Evolutionary conservation across 2,329 filamentous ascomycete species (phyloP).

Genomic region (Furcasterigmium sp.): DNA sequence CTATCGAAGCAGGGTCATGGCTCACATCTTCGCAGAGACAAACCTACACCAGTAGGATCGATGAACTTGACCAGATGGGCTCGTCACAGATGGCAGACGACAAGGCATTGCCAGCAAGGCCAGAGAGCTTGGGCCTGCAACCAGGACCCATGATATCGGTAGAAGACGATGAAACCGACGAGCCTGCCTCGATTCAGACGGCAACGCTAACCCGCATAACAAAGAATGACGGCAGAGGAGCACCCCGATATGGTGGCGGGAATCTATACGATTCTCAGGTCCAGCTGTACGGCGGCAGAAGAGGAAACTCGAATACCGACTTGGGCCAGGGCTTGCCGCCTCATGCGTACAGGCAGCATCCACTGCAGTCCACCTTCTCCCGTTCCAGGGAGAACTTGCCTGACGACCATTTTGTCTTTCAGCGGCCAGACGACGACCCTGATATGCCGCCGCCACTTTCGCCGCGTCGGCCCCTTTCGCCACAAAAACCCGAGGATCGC

Average conservation of each 20-base stretch:
- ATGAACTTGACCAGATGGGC: constrained; percentile 73
- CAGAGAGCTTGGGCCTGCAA: constrained; percentile 52
- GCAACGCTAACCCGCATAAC: constrained; percentile 44
- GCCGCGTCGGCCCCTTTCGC: constrained; percentile 52
- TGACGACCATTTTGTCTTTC: constrained; percentile 30
- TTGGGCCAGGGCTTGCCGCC: constrained; percentile 6
- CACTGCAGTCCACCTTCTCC: constrained; percentile 50
- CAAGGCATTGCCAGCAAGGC: constrained; percentile 71
- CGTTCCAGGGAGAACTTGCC: constrained; percentile 31
- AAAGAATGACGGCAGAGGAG: constrained; percentile 30
- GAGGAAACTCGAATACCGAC: background rate
- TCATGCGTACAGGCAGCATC: constrained; percentile 16
- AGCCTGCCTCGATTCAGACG: constrained; percentile 43
- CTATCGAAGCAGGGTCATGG: background rate
- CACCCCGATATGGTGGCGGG: background rate
- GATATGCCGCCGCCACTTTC: constrained; percentile 71
- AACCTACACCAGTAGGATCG: constrained; percentile 86
- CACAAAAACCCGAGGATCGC: constrained; percentile 17
- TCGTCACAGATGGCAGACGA: constrained; percentile 46
- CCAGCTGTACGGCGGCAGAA: background rate
- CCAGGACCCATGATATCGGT: constrained; percentile 26
- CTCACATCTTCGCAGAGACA: constrained; percentile 52
- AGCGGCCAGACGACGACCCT: constrained; percentile 45
- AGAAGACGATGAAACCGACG: constrained; percentile 37
- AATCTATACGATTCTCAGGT: background rate